Evolutionary conservation across 768 basidiomycete species (phyloP).

Genomic region (Tubosaeta sp.): DNA sequence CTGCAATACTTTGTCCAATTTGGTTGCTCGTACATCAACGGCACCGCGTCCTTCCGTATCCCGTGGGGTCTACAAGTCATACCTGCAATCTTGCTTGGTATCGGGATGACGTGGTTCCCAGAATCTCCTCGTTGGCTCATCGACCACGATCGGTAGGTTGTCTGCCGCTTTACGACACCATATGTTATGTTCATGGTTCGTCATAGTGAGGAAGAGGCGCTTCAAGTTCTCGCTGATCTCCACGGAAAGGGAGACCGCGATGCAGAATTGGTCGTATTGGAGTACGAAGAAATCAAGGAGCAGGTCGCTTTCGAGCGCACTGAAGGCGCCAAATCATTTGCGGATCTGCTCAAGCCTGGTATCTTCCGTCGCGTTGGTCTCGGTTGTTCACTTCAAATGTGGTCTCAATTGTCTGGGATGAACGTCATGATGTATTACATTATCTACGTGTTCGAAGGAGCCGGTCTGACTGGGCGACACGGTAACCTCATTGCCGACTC

Average conservation of each 20-base stretch:
- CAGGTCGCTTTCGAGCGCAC: constrained; percentile 57
- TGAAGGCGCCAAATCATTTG: constrained; percentile 67
- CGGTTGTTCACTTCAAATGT: constrained; percentile 72
- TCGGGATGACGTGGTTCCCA: constrained; percentile 66
- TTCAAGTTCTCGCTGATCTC: constrained; percentile 69
- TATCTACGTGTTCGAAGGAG: constrained; percentile 72
- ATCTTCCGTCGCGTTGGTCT: constrained; percentile 68
- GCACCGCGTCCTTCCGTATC: constrained; percentile 70
- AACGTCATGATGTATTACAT: constrained; percentile 71
- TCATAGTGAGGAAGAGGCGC: constrained; percentile 48
- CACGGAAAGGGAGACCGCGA: constrained; percentile 56
- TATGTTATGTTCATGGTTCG: not conserved
- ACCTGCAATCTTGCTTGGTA: constrained; percentile 63
- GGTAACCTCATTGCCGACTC: constrained; percentile 72
- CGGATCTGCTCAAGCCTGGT: constrained; percentile 61
- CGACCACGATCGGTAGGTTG: constrained; percentile 49
- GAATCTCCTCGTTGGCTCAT: constrained; percentile 71
- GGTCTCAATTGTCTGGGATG: constrained; percentile 75
- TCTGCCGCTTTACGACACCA: not conserved
- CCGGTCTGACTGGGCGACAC: constrained; percentile 72
- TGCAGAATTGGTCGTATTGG: constrained; percentile 63
- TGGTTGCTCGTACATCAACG: constrained; percentile 64
- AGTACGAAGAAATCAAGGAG: constrained; percentile 61
- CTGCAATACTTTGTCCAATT: constrained; percentile 75
- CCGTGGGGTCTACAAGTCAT: constrained; percentile 81